These are phyloP conservation scores for Diospyros lotus DNA, from an alignment of 148 eudicot species.

Conservation along the genomic window DNA sequence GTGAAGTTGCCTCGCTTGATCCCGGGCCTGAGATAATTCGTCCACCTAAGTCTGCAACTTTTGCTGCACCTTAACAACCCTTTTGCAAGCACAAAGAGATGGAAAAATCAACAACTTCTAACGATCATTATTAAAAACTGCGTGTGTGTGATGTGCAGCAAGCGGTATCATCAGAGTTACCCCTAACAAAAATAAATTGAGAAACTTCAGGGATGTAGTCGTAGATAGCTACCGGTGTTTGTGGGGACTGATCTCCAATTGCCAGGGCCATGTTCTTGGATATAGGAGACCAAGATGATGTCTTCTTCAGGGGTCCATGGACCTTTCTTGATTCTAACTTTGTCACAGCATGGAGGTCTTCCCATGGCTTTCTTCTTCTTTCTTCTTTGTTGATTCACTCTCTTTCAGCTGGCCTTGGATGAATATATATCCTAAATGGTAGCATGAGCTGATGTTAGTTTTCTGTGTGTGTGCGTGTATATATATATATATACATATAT, in stretches of 20 bases:
- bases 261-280: conserved; percentile 55
- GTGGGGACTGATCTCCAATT: conserved; percentile 58
- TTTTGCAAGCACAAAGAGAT: conserved; percentile 2
- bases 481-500: too few relatives aligned
- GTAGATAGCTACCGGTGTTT: conserved; percentile 28
- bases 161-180: too few relatives aligned
- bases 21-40: conserved; percentile 51
- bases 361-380: conserved; percentile 38
- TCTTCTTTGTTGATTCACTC: background rate
- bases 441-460: conserved; percentile 20
- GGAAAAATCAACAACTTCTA: too few relatives aligned
- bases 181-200: background rate
- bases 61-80: conserved; percentile 58
- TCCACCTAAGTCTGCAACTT: conserved; percentile 60
- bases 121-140: too few relatives aligned
- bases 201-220: background rate
- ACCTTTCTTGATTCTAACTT: conserved; percentile 45
- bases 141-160: too few relatives aligned
- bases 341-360: conserved; percentile 54
- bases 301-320: conserved; percentile 70
- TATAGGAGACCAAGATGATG: conserved; percentile 47
- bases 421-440: background rate
- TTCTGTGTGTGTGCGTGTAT: conserved; percentile 1
- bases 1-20: conserved; percentile 55
- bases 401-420: conserved; percentile 1